These are phyloP conservation scores for Epichloe baconii DNA, from an alignment of 2,329 filamentous ascomycete genomes.

Conservation along the genomic window DNA sequence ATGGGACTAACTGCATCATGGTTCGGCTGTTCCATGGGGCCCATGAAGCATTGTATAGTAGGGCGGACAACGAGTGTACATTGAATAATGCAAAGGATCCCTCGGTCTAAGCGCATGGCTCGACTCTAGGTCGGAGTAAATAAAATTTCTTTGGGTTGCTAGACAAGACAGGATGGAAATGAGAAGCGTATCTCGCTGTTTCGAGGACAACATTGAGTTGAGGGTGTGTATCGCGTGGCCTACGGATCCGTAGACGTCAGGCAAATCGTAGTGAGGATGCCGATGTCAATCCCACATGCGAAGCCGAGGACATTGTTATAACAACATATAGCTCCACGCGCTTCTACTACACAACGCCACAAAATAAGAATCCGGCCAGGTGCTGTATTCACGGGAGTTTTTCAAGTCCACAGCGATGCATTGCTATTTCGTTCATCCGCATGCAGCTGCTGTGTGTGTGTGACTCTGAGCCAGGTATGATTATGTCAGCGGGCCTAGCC, in stretches of 20 bases:
- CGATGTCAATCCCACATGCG: neutral
- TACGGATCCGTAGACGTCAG: no score
- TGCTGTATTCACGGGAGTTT: neutral
- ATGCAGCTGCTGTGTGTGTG: neutral
- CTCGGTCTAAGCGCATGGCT: neutral
- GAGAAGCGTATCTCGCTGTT: neutral
- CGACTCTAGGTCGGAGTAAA: neutral
- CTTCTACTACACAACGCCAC: neutral
- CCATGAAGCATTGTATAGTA: slow-evolving; percentile 5
- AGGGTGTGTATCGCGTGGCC: neutral
- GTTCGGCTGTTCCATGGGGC: neutral
- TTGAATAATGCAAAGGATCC: neutral
- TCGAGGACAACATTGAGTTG: neutral
- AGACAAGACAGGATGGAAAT: neutral
- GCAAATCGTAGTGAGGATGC: no score
- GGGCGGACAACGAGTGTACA: neutral
- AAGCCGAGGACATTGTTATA: neutral
- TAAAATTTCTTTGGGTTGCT: neutral
- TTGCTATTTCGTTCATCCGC: neutral
- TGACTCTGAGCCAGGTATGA: neutral
- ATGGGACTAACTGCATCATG: slow-evolving; percentile 3
- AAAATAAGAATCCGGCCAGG: neutral
- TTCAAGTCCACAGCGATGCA: neutral
- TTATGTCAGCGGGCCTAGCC: slow-evolving; percentile 4
- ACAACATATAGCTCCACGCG: neutral